Evolutionary conservation across 2,329 filamentous ascomycete species (phyloP), one percentile per base, ranked within the genome.

Genomic region (Drechslerella coelobrocha): DNA sequence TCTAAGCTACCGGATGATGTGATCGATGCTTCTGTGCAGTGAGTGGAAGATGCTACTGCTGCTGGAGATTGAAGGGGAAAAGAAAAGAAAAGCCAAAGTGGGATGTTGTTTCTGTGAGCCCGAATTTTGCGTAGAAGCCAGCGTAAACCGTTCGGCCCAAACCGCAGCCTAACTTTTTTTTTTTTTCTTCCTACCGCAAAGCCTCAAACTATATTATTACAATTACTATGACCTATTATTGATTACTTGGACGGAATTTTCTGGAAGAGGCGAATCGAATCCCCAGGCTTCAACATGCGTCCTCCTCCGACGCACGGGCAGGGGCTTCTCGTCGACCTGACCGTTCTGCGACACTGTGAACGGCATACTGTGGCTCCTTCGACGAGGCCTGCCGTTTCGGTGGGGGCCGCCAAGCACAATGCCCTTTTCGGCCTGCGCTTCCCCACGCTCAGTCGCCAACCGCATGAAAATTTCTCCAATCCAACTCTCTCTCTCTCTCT

Each of bases 381-480:
- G 29, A 19, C 12, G 10, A 7, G 24, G 14, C 12, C 19, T 60
- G n/a, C 48, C 48, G 41, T 45, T 37, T 23, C 7, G 61, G 23
- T 53, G 47, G 34, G 24, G 27, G 29, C 50, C 52, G 47, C 41
- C 43, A 56, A 43, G 43, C 43, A 50, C 51, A 51, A 23, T 45
- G 50, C 39, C 23, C 24, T 41, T 19, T 54, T 34, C 39, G 34
- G 45, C 50, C 34, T n/a, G n/a, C n/a, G n/a, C 47, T 51, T 19
- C 47, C 31, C 45, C 43, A 37, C 45, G 39, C 50, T 43, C 31
- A 56, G n/a, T n/a, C n/a, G n/a, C n/a, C n/a, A n/a, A n/a, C n/a
- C n/a, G n/a, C n/a, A n/a, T n/a, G n/a, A 69, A 59, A 62, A 48
- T 68, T 61, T 68, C 63, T 68, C 56, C 62, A 19, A n/a, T n/a